Percentiles rank a stretch among this genome's conserved stretches.
These are phyloP conservation scores for Fusarium nelsonii DNA, from an alignment of 2,329 filamentous ascomycete species.

Conservation along the genomic window DNA sequence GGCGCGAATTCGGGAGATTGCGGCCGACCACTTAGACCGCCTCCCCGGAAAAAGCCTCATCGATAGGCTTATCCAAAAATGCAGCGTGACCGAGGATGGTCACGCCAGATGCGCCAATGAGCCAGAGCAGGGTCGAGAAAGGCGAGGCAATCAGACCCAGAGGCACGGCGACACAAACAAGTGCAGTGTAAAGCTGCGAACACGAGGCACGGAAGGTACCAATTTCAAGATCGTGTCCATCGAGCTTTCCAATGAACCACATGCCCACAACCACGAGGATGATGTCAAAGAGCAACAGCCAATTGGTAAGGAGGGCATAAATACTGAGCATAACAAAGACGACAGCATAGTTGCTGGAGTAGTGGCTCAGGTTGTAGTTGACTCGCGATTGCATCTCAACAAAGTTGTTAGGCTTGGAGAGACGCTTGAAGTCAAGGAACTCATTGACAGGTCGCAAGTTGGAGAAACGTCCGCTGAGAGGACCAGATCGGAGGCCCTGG, in stretches of 20 bases:
- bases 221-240: constrained; percentile 88
- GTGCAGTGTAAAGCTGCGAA: constrained; percentile 92
- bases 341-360: constrained; percentile 97
- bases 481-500: constrained; percentile 82
- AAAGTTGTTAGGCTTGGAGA: constrained; percentile 95
- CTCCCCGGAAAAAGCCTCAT: constrained; percentile 99
- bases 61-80: constrained; percentile 98
- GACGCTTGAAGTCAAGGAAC: constrained; percentile 94
- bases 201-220: constrained; percentile 85
- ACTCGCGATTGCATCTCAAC: constrained; percentile 88
- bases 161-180: constrained; percentile 85
- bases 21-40: constrained; percentile 99
- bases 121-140: constrained; percentile 88
- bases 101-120: constrained; percentile 94
- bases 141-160: constrained; percentile 88
- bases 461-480: constrained; percentile 84
- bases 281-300: constrained; percentile 90
- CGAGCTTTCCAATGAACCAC: constrained; percentile 90
- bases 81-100: constrained; percentile 94
- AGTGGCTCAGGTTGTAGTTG: constrained; percentile 97
- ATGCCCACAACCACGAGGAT: constrained; percentile 86
- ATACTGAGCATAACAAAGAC: constrained; percentile 96
- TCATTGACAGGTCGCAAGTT: constrained; percentile 92
- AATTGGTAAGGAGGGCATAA: constrained; percentile 93
- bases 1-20: constrained; percentile 95